Conservation (phyloP, 768 basidiomycete genomes). For the Podaxis mareebaensis region DNA sequence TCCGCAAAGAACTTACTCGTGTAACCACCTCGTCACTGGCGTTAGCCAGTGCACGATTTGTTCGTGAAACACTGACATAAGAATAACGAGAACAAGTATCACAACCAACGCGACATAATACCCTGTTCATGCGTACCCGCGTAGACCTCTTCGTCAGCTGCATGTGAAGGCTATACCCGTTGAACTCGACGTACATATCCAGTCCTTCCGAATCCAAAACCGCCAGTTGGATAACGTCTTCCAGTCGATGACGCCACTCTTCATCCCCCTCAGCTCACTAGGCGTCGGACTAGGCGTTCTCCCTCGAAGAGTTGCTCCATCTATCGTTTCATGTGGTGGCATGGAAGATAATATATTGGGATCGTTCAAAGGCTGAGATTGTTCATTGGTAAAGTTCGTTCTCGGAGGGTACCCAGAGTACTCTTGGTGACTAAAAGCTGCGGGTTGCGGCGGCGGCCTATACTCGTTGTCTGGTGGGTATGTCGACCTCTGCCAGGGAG, state of each 20-base stretch:
- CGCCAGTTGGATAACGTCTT: slow-evolving; percentile 41
- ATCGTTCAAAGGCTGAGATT: not conserved
- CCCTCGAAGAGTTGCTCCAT: not conserved
- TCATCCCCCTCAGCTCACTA: slow-evolving; percentile 51
- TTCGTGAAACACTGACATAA: slow-evolving; percentile 64
- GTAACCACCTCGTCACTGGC: slow-evolving; percentile 66
- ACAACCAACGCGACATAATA: slow-evolving; percentile 54
- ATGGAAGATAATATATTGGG: not conserved
- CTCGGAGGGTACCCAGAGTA: not conserved
- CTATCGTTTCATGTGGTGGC: not conserved
- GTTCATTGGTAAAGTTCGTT: not conserved
- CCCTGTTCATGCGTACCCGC: slow-evolving; percentile 28
- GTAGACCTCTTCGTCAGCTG: not conserved
- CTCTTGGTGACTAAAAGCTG: not conserved
- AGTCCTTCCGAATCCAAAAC: slow-evolving; percentile 58
- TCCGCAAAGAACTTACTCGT: slow-evolving; percentile 43
- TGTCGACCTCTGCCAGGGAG: not conserved
- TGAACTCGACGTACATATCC: slow-evolving; percentile 46
- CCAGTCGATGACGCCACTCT: slow-evolving; percentile 46
- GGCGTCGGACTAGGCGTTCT: slow-evolving; percentile 68
- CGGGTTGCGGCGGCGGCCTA: not conserved
- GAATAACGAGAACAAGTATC: slow-evolving; percentile 46
- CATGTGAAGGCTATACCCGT: not conserved
- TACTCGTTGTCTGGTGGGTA: not conserved
- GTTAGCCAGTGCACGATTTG: slow-evolving; percentile 73